Evolutionary conservation across 2,329 filamentous ascomycete species (phyloP).

Genomic region (Fusarium sacchari): DNA sequence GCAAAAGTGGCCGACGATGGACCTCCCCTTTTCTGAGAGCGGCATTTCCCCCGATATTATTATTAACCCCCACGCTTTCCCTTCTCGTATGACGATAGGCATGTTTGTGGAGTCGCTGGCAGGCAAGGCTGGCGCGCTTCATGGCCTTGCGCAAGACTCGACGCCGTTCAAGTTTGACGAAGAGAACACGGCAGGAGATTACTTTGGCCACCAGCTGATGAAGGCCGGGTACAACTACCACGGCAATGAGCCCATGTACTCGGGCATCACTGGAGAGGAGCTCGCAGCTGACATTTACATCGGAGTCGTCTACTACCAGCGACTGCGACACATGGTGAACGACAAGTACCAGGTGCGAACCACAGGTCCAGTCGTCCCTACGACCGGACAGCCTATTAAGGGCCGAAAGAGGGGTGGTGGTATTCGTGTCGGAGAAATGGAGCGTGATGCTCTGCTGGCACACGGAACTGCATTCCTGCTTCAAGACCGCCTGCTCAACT

Average conservation of each 20-base stretch:
- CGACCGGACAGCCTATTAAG: constrained; percentile 97
- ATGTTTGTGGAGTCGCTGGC: constrained; percentile 99
- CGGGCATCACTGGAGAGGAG: constrained; percentile 93
- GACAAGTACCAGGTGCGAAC: constrained; percentile 99
- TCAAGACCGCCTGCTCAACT: constrained; percentile 96
- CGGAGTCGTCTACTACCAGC: constrained; percentile 97
- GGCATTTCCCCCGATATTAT: constrained; percentile 98
- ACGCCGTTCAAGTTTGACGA: constrained; percentile 97
- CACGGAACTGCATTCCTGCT: constrained; percentile 95
- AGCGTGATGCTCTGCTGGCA: constrained; percentile 92
- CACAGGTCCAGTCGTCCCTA: constrained; percentile 87
- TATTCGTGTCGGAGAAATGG: constrained; percentile 99
- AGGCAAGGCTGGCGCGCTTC: constrained; percentile 91
- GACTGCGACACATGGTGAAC: constrained; percentile 99
- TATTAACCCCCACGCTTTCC: constrained; percentile 99
- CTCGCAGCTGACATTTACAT: constrained; percentile 96
- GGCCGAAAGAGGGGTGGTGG: constrained; percentile 95
- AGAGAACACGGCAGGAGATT: constrained; percentile 89
- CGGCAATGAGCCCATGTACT: constrained; percentile 99
- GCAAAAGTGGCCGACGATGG: constrained; percentile 91
- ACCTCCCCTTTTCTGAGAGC: constrained; percentile 97
- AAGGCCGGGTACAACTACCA: constrained; percentile 98
- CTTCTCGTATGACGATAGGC: constrained; percentile 98
- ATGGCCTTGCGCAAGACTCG: constrained; percentile 94
- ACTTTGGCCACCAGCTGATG: constrained; percentile 94